phyloP scores from a whole-genome alignment of 2,329 filamentous ascomycete genomes.

The Beauveria scarabaeidicola region DNA sequence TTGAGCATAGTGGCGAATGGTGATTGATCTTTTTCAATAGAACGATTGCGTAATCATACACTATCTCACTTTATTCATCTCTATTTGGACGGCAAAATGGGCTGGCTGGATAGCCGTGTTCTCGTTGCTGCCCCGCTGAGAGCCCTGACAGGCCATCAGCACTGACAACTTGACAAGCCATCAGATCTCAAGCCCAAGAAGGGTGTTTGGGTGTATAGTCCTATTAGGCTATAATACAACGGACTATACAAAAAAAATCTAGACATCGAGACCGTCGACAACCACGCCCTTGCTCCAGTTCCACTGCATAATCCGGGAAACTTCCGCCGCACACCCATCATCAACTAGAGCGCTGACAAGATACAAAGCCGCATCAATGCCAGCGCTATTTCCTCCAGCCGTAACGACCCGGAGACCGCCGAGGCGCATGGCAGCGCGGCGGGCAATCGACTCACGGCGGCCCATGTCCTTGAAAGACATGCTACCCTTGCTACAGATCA shows the following conservation, averaged over 20 bases:
- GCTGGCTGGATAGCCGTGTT: not conserved
- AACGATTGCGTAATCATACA: not conserved
- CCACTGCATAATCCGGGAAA: slow-evolving; percentile 69
- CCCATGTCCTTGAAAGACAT: slow-evolving; percentile 72
- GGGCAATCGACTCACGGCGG: slow-evolving; percentile 71
- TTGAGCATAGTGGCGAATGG: not conserved
- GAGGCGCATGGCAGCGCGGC: slow-evolving; percentile 67
- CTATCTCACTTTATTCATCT: not conserved
- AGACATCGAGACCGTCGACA: slow-evolving; percentile 79
- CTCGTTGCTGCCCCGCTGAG: too few relatives aligned
- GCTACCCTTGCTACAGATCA: slow-evolving; percentile 60
- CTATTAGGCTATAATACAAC: slow-evolving; percentile 12
- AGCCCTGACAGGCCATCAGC: too few relatives aligned
- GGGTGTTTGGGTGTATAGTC: slow-evolving; percentile 3
- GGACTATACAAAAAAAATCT: slow-evolving; percentile 20
- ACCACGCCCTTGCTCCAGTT: slow-evolving; percentile 80
- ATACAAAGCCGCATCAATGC: slow-evolving; percentile 77
- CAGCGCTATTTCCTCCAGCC: slow-evolving; percentile 67
- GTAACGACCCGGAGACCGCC: slow-evolving; percentile 68
- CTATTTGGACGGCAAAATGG: not conserved
- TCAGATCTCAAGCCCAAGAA: slow-evolving; percentile 3
- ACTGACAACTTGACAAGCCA: slow-evolving; percentile 3
- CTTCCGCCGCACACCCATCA: slow-evolving; percentile 66
- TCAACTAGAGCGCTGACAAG: slow-evolving; percentile 76
- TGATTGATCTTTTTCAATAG: not conserved